Evolutionary conservation across 2,329 filamentous ascomycete species (phyloP), one percentile per base, ranked within the genome.

Genomic region (Penicillium expansum): DNA sequence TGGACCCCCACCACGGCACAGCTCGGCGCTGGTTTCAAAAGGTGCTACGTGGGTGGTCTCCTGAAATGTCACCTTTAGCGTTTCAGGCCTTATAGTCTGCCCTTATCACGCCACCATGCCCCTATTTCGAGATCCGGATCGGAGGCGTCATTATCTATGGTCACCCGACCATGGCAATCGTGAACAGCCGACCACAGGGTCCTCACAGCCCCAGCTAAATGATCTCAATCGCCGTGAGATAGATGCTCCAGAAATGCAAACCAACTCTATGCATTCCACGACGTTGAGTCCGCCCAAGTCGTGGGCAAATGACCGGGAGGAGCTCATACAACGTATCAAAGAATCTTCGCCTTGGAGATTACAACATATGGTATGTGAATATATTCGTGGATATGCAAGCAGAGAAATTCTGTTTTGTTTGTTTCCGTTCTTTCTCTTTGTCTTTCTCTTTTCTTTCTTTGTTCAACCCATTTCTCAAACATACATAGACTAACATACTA

Each of bases 271-370:
- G 44, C 56, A 59, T n/a, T 57, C 64, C 37, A 55, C 61, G 10
- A 55, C 63, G 35, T 44, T 51, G 24, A 57, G 52, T 48, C 48
- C 60, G n/a, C 52, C 68, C 16, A 67, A 50, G 22, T 45, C 69
- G 33, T 67, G 67, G 59, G 66, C 69, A 16, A 72, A 70, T 57
- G 86, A 91, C 71, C 83, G 92, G 62, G 85, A 86, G 56, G 88
- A 92, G 73, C 79, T 96, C 66, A 97, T 97, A 56, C 85, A 92
- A 74, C 83, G 87, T 62, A 82, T 97, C 63, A 97, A 97, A 77
- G 86, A 92, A 74, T 89, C 85, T 67, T 87, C 90, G 37, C 84
- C 85, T 5, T 94, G 90, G 90, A 79, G 87, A 38, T 83, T 86
- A 29, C 85, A 81, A 69, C 82, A 82, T 67, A 82, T 83, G 79